phyloP scores from a whole-genome alignment of 208 protist species.

The Naegleria lovaniensis region DNA sequence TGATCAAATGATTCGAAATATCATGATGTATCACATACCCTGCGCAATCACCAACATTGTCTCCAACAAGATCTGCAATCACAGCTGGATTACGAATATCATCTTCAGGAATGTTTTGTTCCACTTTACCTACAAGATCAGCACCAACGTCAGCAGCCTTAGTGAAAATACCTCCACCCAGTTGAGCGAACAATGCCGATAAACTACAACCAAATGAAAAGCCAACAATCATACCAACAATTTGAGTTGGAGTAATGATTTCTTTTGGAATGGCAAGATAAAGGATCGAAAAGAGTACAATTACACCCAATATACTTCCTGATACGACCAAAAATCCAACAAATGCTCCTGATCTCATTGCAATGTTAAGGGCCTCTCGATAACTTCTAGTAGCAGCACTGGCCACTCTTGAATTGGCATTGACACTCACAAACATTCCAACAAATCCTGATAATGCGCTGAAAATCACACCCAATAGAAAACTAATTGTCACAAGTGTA shows the following conservation, averaged over 20 bases:
- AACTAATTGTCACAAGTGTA: conserved; percentile 28
- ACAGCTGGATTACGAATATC: conserved; percentile 69
- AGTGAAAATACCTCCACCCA: conserved; percentile 69
- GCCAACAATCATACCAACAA: conserved; percentile 37
- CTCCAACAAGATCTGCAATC: conserved; percentile 69
- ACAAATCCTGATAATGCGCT: conserved; percentile 71
- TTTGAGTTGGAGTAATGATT: conserved; percentile 22
- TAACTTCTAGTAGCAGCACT: conserved; percentile 63
- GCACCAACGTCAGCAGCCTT: conserved; percentile 70
- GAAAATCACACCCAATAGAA: conserved; percentile 62
- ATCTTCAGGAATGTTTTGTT: conserved; percentile 65
- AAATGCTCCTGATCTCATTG: conserved; percentile 52
- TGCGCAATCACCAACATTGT: conserved; percentile 71
- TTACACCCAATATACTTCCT: conserved; percentile 53
- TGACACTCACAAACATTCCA: conserved; percentile 78
- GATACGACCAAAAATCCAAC: conserved; percentile 51
- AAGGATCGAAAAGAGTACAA: conserved; percentile 43
- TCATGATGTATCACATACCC: conserved; percentile 30
- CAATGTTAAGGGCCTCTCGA: conserved; percentile 52
- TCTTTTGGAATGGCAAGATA: not conserved
- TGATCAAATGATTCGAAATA: too few relatives aligned
- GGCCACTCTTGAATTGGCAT: conserved; percentile 70
- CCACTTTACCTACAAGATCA: conserved; percentile 69
- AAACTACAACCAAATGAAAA: conserved; percentile 29
- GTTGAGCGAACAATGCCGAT: conserved; percentile 58